These are phyloP conservation scores for Fusarium tuaranense DNA, from an alignment of 2,329 filamentous ascomycete genomes.

Conservation along the genomic window DNA sequence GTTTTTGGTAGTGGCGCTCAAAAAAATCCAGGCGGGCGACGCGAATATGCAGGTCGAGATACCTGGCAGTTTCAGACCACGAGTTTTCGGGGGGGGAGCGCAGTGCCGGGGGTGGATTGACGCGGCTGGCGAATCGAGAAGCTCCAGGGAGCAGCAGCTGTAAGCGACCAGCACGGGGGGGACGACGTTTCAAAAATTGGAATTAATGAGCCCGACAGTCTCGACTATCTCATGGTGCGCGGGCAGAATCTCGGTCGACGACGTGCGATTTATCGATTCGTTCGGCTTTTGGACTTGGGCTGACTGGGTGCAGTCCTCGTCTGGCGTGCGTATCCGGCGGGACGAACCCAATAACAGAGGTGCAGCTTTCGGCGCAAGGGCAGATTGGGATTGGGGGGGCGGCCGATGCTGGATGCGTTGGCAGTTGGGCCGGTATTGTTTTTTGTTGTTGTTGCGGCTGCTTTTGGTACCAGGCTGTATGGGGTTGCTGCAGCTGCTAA, in stretches of 20 bases:
- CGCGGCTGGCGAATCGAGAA: constrained; percentile 39
- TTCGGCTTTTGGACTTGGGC: constrained; percentile 33
- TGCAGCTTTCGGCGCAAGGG: constrained; percentile 41
- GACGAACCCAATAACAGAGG: constrained; percentile 33
- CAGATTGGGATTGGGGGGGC: constrained; percentile 37
- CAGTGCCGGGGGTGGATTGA: constrained; percentile 36
- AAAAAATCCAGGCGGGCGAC: constrained; percentile 36
- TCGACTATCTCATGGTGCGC: constrained; percentile 59
- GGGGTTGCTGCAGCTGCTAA: constrained; percentile 40
- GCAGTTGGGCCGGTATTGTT: constrained; percentile 23
- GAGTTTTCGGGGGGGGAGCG: constrained; percentile 36
- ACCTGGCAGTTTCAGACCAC: constrained; percentile 45
- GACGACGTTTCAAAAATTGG: constrained; percentile 37
- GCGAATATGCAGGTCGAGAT: constrained; percentile 46
- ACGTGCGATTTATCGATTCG: constrained; percentile 50
- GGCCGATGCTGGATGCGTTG: constrained; percentile 37
- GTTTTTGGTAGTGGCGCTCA: constrained; percentile 32
- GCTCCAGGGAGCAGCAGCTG: constrained; percentile 19
- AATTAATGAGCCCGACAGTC: constrained; percentile 52
- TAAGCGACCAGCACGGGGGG: constrained; percentile 29
- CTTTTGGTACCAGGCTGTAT: constrained; percentile 2
- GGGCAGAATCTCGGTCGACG: constrained; percentile 41
- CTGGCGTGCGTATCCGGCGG: constrained; percentile 38
- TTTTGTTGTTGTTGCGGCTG: constrained; percentile 39
- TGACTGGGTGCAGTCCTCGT: constrained; percentile 37